Evolutionary conservation across 1,139 yeast species (phyloP).

Genomic region (Hansenula sp.): DNA sequence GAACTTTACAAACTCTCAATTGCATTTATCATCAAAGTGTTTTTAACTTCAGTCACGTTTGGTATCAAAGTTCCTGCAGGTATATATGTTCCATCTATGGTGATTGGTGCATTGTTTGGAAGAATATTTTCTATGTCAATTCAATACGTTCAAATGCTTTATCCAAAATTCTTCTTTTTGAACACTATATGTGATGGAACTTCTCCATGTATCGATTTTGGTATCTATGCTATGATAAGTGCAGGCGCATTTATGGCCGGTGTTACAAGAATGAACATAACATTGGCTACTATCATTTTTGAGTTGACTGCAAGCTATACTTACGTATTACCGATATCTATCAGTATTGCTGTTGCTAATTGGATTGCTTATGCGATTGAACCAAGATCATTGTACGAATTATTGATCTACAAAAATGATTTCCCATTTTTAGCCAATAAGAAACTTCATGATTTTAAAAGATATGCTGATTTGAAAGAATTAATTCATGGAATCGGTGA

Average conservation of each 20-base stretch:
- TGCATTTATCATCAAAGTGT: constrained; percentile 44
- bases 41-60: constrained; percentile 49
- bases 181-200: constrained; percentile 16
- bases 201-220: constrained; percentile 41
- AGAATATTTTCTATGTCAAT: constrained; percentile 46
- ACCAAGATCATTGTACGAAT: constrained; percentile 49
- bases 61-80: constrained; percentile 60
- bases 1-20: constrained; percentile 34
- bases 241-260: constrained; percentile 73
- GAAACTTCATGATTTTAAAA: constrained; percentile 27
- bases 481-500: constrained; percentile 30
- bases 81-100: constrained; percentile 63
- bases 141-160: constrained; percentile 33
- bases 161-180: constrained; percentile 17
- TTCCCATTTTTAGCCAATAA: constrained; percentile 50
- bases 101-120: constrained; percentile 58
- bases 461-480: constrained; percentile 39
- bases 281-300: constrained; percentile 54
- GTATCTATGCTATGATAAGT: constrained; percentile 62
- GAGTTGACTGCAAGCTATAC: constrained; percentile 59
- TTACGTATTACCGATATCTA: constrained; percentile 55
- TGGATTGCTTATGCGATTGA: constrained; percentile 56
- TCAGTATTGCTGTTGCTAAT: constrained; percentile 53
- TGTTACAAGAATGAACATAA: constrained; percentile 61
- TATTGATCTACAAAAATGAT: constrained; percentile 44